Evolutionary conservation across 768 basidiomycete genomes (phyloP).

Genomic region (Calocybe indica): DNA sequence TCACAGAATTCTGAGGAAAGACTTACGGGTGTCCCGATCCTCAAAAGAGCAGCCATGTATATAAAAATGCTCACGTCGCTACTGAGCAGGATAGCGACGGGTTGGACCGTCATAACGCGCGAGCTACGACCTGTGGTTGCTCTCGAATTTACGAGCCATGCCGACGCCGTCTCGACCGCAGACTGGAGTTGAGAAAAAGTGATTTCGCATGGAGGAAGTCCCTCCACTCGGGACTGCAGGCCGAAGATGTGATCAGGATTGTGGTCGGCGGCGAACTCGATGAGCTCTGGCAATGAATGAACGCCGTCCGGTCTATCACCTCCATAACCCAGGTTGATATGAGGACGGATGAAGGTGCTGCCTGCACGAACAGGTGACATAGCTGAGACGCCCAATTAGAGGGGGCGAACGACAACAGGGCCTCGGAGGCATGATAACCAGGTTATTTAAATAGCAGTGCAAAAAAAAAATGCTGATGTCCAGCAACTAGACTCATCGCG

Average conservation of each 20-base stretch:
- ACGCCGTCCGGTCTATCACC: conserved; percentile 20
- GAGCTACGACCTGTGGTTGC: conserved; percentile 18
- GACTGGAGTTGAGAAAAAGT: conserved; percentile 26
- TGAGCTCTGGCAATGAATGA: conserved; percentile 28
- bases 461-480: too few relatives aligned
- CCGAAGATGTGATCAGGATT: conserved; percentile 31
- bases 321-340: conserved; percentile 27
- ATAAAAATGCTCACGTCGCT: conserved; percentile 32
- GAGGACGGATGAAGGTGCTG: conserved; percentile 28
- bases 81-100: conserved; percentile 29
- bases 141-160: conserved; percentile 25
- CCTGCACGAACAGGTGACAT: conserved; percentile 15
- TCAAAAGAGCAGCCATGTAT: conserved; percentile 28
- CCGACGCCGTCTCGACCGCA: conserved; percentile 25
- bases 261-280: conserved; percentile 27
- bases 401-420: too few relatives aligned
- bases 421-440: too few relatives aligned
- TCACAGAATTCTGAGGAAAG: neutral
- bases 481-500: too few relatives aligned
- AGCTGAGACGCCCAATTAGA: too few relatives aligned
- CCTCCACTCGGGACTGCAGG: conserved; percentile 21
- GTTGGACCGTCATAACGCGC: conserved; percentile 18
- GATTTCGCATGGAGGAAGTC: conserved; percentile 19
- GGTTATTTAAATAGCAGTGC: too few relatives aligned
- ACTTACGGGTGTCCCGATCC: conserved; percentile 31